Conservation (phyloP, 495 filamentous ascomycete genomes). For the Entonaema liquescens region DNA sequence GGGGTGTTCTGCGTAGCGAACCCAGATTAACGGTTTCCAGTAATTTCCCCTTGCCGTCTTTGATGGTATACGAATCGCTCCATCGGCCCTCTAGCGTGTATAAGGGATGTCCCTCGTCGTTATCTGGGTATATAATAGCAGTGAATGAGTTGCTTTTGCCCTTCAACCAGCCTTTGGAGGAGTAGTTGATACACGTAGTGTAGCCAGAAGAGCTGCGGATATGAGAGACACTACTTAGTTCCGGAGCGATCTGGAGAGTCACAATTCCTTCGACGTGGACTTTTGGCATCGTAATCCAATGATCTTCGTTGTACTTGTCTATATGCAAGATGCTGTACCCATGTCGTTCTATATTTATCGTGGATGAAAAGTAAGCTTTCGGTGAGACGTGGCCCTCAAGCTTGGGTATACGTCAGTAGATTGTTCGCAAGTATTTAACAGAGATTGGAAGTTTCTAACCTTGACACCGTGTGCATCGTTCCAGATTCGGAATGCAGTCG, state of each 20-base stretch:
- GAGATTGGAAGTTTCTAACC: slow-evolving; percentile 47
- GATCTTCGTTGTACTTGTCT: slow-evolving; percentile 66
- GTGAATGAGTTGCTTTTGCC: slow-evolving; percentile 86
- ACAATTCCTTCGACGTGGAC: slow-evolving; percentile 88
- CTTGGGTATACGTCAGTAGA: slow-evolving; percentile 48
- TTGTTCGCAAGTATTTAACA: not conserved
- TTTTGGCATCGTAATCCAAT: slow-evolving; percentile 82
- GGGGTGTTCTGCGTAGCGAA: slow-evolving; percentile 66
- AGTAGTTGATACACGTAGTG: slow-evolving; percentile 81
- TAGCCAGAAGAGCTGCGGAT: slow-evolving; percentile 80
- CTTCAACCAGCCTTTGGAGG: slow-evolving; percentile 79
- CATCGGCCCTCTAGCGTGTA: slow-evolving; percentile 83
- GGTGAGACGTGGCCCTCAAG: slow-evolving; percentile 87
- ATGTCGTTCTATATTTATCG: slow-evolving; percentile 84
- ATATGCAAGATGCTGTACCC: slow-evolving; percentile 78
- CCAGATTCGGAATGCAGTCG: slow-evolving; percentile 81
- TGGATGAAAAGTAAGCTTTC: slow-evolving; percentile 81
- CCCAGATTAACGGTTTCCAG: slow-evolving; percentile 70
- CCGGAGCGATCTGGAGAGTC: slow-evolving; percentile 78
- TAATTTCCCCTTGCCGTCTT: slow-evolving; percentile 59
- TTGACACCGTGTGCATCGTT: slow-evolving; percentile 80
- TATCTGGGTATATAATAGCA: slow-evolving; percentile 70
- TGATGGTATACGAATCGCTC: slow-evolving; percentile 75
- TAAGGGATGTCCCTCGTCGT: slow-evolving; percentile 72
- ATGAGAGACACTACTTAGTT: slow-evolving; percentile 75